phyloP scores from a whole-genome alignment of 2,329 filamentous ascomycete genomes.

The Colletotrichum gigasporum region DNA sequence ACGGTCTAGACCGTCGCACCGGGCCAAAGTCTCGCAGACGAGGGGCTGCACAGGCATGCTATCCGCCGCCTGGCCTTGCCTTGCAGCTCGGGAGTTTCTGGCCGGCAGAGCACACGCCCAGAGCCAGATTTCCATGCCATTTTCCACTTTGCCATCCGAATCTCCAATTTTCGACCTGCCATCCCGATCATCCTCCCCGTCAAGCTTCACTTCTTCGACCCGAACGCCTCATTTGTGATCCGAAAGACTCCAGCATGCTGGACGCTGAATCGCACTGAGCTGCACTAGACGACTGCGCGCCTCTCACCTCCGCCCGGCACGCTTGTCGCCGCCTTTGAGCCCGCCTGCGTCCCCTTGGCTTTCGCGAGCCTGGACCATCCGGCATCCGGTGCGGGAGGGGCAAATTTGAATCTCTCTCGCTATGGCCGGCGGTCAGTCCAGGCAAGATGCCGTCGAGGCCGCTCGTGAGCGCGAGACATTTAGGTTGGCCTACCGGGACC shows the following conservation, averaged over 20 bases:
- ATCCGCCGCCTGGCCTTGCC: too few relatives aligned
- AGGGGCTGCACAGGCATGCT: background rate
- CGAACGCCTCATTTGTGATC: too few relatives aligned
- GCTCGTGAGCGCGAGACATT: constrained; percentile 42
- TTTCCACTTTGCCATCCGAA: constrained; percentile 14
- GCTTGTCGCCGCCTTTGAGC: too few relatives aligned
- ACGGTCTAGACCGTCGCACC: too few relatives aligned
- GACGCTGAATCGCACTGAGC: background rate
- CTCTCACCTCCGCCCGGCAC: background rate
- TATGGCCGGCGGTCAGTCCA: background rate
- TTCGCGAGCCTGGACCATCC: background rate
- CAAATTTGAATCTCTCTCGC: too few relatives aligned
- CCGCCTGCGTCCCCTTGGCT: too few relatives aligned
- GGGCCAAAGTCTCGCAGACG: background rate
- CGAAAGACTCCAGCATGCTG: background rate
- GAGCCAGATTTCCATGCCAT: background rate
- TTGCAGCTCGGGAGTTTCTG: too few relatives aligned
- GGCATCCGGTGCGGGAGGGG: too few relatives aligned
- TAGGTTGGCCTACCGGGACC: constrained; percentile 27
- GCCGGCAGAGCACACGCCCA: background rate
- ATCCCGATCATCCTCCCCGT: background rate
- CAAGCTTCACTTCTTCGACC: background rate
- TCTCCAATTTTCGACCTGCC: constrained; percentile 5
- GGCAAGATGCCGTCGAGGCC: constrained; percentile 29
- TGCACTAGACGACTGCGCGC: background rate